Evolutionary conservation across 2,329 filamentous ascomycete genomes (phyloP).

Genomic region (Aspergillus arachidicola): DNA sequence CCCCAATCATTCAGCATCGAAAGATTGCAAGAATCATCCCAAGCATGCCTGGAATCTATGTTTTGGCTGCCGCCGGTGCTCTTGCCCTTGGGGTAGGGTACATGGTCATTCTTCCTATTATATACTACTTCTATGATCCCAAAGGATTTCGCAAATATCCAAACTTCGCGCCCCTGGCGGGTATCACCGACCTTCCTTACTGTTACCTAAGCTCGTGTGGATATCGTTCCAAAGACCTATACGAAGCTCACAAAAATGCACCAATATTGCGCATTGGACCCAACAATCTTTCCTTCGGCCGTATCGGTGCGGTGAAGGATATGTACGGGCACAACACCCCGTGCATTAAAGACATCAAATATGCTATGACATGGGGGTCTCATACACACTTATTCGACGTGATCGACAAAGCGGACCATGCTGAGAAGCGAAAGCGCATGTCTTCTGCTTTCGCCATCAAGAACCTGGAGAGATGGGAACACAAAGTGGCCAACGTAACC

Average conservation of each 20-base stretch:
- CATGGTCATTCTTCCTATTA: slow-evolving; percentile 30
- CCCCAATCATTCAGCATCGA: neutral
- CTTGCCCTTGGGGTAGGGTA: neutral
- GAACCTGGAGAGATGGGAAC: slow-evolving; percentile 54
- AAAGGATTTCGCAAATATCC: slow-evolving; percentile 52
- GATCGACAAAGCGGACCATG: slow-evolving; percentile 52
- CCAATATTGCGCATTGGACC: slow-evolving; percentile 48
- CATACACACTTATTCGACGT: slow-evolving; percentile 56
- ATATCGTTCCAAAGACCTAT: slow-evolving; percentile 44
- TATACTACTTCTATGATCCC: slow-evolving; percentile 49
- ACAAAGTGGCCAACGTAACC: slow-evolving; percentile 53
- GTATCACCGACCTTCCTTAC: slow-evolving; percentile 49
- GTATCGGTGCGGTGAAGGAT: slow-evolving; percentile 45
- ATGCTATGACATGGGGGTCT: slow-evolving; percentile 46
- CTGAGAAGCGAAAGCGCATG: slow-evolving; percentile 51
- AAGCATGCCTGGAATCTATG: neutral
- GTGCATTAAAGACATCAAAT: slow-evolving; percentile 52
- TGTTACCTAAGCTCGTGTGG: slow-evolving; percentile 44
- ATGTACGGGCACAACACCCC: slow-evolving; percentile 53
- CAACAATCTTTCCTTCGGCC: slow-evolving; percentile 44
- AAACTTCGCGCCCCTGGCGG: slow-evolving; percentile 43
- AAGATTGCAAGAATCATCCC: neutral
- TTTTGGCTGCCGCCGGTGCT: neutral
- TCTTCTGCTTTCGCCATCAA: slow-evolving; percentile 54
- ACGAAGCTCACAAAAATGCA: slow-evolving; percentile 47